A percentile compares a stretch with the other conserved stretches of the same genome.
Conservation (phyloP, 192 early-diverging fungal genomes). For the Backusella mclennaniae region DNA sequence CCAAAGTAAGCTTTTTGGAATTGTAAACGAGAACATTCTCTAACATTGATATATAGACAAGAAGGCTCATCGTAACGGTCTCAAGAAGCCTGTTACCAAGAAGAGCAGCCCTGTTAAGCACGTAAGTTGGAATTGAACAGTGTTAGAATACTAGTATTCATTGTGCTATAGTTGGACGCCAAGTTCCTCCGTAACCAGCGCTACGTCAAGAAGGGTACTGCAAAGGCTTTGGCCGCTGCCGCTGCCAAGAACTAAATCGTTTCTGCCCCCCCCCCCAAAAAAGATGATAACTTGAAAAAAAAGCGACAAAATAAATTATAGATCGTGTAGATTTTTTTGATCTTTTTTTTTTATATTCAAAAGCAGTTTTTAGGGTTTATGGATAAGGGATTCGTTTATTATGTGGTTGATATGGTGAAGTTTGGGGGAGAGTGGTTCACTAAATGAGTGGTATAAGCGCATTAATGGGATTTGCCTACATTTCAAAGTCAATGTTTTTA, state of each 20-base stretch:
- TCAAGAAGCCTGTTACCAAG: conserved; percentile 94
- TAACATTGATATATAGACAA: conserved; percentile 49
- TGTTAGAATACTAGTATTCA: not conserved
- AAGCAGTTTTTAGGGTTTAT: no score
- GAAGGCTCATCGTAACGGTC: conserved; percentile 99
- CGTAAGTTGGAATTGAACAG: conserved; percentile 46
- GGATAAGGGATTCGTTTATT: not conserved
- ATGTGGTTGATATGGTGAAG: no score
- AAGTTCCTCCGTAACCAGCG: conserved; percentile 99
- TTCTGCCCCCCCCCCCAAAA: no score
- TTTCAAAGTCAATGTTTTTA: no score
- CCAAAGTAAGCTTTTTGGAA: conserved; percentile 71
- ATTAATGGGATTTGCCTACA: no score
- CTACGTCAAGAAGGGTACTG: conserved; percentile 81
- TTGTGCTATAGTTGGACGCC: conserved; percentile 44
- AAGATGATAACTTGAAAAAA: not conserved
- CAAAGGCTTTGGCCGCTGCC: conserved; percentile 31
- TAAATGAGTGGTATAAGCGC: no score
- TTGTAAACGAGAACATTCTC: no score
- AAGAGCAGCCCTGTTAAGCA: conserved; percentile 92
- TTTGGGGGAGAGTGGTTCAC: no score
- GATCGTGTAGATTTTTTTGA: not conserved
- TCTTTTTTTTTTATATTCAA: not conserved
- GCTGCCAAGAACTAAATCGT: not conserved
- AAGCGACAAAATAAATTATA: not conserved